Evolutionary conservation across 2,329 filamentous ascomycete species (phyloP), one percentile per base, ranked within the genome.

Genomic region (Penicillium sp.): DNA sequence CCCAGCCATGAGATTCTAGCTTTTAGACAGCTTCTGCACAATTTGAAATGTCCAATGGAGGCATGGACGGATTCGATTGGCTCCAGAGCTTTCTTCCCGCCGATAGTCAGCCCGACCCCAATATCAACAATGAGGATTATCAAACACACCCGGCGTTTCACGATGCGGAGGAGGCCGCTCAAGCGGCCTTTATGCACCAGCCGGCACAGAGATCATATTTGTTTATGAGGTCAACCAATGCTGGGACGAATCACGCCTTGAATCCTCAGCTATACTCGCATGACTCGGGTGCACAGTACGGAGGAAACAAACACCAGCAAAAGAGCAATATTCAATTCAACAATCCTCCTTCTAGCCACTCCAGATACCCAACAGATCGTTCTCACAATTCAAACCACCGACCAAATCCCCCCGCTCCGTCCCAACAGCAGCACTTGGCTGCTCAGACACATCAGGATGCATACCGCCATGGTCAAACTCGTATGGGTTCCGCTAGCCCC

Each of bases 71-170:
- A 38, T 39, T 14, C 20, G 42, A 52, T 18, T 55, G 48, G 53
- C 48, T 46, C 3, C 48, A 35, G 26, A 39, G 8, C 14, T 52
- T 52, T 29, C 32, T 55, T 24, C 34, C 48, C 29, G 26, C 34
- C 20, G 40, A 51, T 29, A 8, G 4, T 13, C 34, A 31, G 26
- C 13, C 32, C 20, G 38, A 20, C 14, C 8, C 11, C 26, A 38
- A 8, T 38, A 2, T 5, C 22, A 22, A 31, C 32, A 18, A 34
- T 31, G 50, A 46, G 14, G 37, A 20, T 14, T 13, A 40, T 18
- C 26, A 34, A 18, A 34, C 52, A 32, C 66, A 61, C 55, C 43
- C 56, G 48, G 44, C 42, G 9, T 59, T 57, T 29, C 44, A 50
- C 22, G 48, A 56, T 52, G 45, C 58, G 32, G 56, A 42, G 18